These are phyloP conservation scores for Aechmea fasciata DNA, from an alignment of 176 grass and related monocot genomes.

Conservation along the genomic window DNA sequence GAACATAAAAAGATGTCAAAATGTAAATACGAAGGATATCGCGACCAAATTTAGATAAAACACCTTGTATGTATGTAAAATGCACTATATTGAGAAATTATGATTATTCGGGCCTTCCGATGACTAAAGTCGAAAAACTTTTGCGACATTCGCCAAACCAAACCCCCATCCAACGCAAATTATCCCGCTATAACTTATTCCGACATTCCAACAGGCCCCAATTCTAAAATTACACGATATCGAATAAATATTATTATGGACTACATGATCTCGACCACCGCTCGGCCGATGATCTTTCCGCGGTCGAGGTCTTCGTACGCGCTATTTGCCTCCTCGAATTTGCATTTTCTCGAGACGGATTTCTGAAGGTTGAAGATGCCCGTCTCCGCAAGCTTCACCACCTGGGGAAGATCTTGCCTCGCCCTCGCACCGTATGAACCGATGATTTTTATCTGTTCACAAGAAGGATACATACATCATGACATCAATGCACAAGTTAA, in stretches of 20 bases:
- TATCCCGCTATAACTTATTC: too few relatives aligned
- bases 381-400: constrained; percentile 81
- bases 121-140: too few relatives aligned
- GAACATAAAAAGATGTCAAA: too few relatives aligned
- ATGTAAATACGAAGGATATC: too few relatives aligned
- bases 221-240: too few relatives aligned
- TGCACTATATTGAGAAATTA: too few relatives aligned
- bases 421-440: constrained; percentile 94
- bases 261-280: constrained; percentile 77
- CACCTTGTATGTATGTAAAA: too few relatives aligned
- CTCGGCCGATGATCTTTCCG: constrained; percentile 76
- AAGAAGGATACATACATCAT: constrained; percentile 6
- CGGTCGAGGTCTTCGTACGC: constrained; percentile 69
- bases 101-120: too few relatives aligned
- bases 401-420: constrained; percentile 97
- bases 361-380: constrained; percentile 73
- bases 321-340: constrained; percentile 65
- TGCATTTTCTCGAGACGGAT: constrained; percentile 87
- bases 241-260: constrained; percentile 3
- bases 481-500: neutral
- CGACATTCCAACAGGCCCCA: too few relatives aligned
- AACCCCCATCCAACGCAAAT: too few relatives aligned
- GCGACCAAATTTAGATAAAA: too few relatives aligned
- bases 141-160: too few relatives aligned
- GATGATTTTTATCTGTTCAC: constrained; percentile 83